Evolutionary conservation across 768 basidiomycete species (phyloP).

Genomic region (Russula griseocarnosa): DNA sequence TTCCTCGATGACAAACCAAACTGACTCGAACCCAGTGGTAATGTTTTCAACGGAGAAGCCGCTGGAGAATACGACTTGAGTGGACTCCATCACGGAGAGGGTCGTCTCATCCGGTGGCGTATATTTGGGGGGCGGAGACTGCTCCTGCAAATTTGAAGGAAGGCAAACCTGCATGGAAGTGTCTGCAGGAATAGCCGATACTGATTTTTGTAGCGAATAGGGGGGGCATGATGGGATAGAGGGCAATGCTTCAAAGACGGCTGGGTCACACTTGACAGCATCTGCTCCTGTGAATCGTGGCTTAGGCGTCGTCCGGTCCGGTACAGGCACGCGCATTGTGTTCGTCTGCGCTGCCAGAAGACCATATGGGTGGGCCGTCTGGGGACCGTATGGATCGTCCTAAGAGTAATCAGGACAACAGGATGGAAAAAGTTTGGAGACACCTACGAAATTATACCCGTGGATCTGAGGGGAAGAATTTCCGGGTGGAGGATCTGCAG

Average conservation of each 20-base stretch:
- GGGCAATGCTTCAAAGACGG: not conserved
- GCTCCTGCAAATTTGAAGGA: not conserved
- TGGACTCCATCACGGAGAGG: constrained; percentile 49
- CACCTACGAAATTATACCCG: not conserved
- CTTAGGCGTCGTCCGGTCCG: not conserved
- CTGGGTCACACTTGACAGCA: not conserved
- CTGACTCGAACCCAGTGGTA: constrained; percentile 65
- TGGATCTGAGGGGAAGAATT: not conserved
- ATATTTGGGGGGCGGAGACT: not conserved
- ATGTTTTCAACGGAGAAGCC: constrained; percentile 60
- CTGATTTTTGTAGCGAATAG: not conserved
- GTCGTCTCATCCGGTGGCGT: constrained; percentile 20
- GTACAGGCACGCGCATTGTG: not conserved
- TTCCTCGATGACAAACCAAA: constrained; percentile 53
- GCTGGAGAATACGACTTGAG: constrained; percentile 50
- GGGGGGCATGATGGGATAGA: not conserved
- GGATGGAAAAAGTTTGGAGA: not conserved
- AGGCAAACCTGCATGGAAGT: not conserved
- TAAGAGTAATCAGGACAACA: not conserved
- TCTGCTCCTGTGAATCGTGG: not conserved
- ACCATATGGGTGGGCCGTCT: too few relatives aligned
- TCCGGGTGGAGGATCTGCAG: too few relatives aligned
- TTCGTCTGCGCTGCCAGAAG: not conserved
- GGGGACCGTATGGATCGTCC: not conserved
- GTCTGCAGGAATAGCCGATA: not conserved